Percentiles rank a stretch among this genome's conserved stretches.
Evolutionary conservation across 495 filamentous ascomycete species (phyloP).

Genomic region (Penicillium manginii): DNA sequence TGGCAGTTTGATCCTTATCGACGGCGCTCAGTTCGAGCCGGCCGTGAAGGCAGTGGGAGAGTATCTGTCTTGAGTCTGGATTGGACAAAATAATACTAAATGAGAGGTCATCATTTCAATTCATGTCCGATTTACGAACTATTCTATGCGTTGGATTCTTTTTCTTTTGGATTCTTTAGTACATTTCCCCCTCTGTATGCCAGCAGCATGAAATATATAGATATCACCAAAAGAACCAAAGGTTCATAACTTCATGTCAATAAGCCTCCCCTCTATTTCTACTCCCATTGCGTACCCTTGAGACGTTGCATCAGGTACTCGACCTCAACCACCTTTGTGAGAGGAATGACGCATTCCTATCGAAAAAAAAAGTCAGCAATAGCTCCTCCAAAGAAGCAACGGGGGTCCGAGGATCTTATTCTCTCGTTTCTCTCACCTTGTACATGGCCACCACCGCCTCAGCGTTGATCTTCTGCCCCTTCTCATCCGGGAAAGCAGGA

Average conservation of each 20-base stretch:
- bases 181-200: neutral
- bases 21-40: slow-evolving; percentile 65
- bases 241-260: slow-evolving; percentile 31
- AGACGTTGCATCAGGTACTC: slow-evolving; percentile 97
- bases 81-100: slow-evolving; percentile 2
- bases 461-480: slow-evolving; percentile 78
- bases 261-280: slow-evolving; percentile 35
- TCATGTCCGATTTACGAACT: slow-evolving; percentile 37
- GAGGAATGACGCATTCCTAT: slow-evolving; percentile 89
- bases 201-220: slow-evolving; percentile 17
- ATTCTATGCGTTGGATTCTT: slow-evolving; percentile 19
- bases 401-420: neutral
- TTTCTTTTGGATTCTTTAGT: slow-evolving; percentile 9
- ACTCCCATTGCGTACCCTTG: slow-evolving; percentile 68
- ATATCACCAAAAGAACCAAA: slow-evolving; percentile 13
- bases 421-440: slow-evolving; percentile 52
- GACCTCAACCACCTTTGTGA: slow-evolving; percentile 97
- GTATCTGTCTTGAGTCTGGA: slow-evolving; percentile 57
- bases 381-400: neutral
- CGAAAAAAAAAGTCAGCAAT: slow-evolving; percentile 14
- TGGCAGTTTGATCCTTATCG: slow-evolving; percentile 80
- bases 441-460: slow-evolving; percentile 96
- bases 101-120: slow-evolving; percentile 10
- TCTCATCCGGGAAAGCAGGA: slow-evolving; percentile 65
- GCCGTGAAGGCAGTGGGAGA: slow-evolving; percentile 73